Evolutionary conservation across 768 basidiomycete genomes (phyloP).

Genomic region (Cyclocybe cylindracea): DNA sequence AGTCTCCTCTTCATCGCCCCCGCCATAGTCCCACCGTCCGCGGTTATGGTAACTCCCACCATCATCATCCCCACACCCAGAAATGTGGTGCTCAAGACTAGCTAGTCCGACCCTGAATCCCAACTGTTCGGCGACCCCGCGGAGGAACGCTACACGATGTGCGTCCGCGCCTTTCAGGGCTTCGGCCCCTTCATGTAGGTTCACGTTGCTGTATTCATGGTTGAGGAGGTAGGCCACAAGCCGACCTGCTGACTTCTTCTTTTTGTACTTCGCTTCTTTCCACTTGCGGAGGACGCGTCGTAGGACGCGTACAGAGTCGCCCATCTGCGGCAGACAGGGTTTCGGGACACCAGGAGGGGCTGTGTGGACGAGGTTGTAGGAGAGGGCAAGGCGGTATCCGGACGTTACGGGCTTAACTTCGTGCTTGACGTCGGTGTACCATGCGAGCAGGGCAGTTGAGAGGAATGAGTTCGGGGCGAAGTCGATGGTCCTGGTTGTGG

Average conservation of each 20-base stretch:
- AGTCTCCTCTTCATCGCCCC: conserved; percentile 11
- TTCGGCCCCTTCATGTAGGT: conserved; percentile 19
- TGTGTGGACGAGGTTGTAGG: conserved; percentile 44
- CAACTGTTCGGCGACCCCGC: conserved; percentile 29
- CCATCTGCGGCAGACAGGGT: conserved; percentile 28
- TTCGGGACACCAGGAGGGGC: conserved; percentile 25
- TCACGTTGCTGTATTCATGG: conserved; percentile 26
- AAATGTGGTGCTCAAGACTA: conserved; percentile 28
- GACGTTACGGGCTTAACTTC: conserved; percentile 45
- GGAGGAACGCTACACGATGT: conserved; percentile 30
- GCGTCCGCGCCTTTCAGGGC: conserved; percentile 42
- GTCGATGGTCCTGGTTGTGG: conserved; percentile 34
- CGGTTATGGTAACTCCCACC: conserved; percentile 16
- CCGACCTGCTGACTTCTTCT: conserved; percentile 13
- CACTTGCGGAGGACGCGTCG: conserved; percentile 38
- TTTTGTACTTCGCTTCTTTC: conserved; percentile 25
- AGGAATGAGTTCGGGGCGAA: conserved; percentile 25
- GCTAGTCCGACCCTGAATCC: conserved; percentile 38
- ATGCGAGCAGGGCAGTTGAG: conserved; percentile 38
- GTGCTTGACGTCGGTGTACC: conserved; percentile 50
- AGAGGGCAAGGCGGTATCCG: conserved; percentile 46
- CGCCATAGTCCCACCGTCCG: conserved; percentile 10
- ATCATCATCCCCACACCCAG: conserved; percentile 19
- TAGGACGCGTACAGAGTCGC: conserved; percentile 18
- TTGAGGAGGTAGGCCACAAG: conserved; percentile 26